Conservation (phyloP, 1,284 basidiomycete genomes). For the Fomitopsis betulina region DNA sequence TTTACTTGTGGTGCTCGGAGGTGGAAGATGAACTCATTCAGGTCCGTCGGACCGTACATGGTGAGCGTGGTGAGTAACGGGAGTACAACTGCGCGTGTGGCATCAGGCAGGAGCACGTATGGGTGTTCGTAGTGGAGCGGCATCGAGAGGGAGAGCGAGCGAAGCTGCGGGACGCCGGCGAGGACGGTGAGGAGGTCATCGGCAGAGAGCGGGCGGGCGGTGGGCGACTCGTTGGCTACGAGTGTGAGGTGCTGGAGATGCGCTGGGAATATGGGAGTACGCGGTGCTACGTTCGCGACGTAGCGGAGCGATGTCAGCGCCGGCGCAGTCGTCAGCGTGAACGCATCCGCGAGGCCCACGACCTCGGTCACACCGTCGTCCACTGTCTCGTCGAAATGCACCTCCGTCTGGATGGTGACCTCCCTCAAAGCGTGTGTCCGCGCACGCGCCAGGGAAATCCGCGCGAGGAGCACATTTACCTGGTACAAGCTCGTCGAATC, state of each 20-base stretch:
- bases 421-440: conserved; percentile 17
- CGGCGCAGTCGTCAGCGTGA: conserved; percentile 29
- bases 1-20: conserved; percentile 40
- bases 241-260: conserved; percentile 36
- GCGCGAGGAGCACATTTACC: conserved; percentile 35
- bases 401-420: conserved; percentile 16
- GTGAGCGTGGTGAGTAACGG: conserved; percentile 36
- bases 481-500: conserved; percentile 33
- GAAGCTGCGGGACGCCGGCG: conserved; percentile 26
- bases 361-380: conserved; percentile 10
- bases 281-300: conserved; percentile 33
- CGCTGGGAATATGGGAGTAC: conserved; percentile 28
- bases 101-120: conserved; percentile 29
- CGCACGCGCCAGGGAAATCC: conserved; percentile 20
- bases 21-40: conserved; percentile 40
- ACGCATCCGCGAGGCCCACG: conserved; percentile 24
- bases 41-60: conserved; percentile 36
- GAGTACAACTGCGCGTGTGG: conserved; percentile 29
- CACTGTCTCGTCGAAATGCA: conserved; percentile 14
- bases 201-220: conserved; percentile 26
- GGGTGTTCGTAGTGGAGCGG: conserved; percentile 30
- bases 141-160: conserved; percentile 37
- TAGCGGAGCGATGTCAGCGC: conserved; percentile 30
- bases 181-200: conserved; percentile 22
- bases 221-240: conserved; percentile 19